Percentiles rank a stretch among this genome's conserved stretches.
phyloP scores from a whole-genome alignment of 1,284 basidiomycete species.

The Microbotryum lychnidis-dioicae region DNA sequence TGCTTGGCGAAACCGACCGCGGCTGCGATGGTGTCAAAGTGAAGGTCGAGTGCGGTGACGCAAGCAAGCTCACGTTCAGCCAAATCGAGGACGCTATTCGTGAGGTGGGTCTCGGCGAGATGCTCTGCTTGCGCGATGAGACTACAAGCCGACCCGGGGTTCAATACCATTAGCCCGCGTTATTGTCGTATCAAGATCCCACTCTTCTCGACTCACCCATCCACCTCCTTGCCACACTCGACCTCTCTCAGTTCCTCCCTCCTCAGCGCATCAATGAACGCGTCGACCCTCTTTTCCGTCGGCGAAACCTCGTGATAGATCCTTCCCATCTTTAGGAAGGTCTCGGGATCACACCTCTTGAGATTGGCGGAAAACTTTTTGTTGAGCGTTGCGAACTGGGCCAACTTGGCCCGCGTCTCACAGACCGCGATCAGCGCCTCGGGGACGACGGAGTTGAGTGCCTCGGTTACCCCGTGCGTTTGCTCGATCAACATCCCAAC shows the following conservation, averaged over 20 bases:
- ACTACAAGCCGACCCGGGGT: constrained; percentile 43
- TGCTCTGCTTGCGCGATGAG: constrained; percentile 86
- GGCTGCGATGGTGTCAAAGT: constrained; percentile 84
- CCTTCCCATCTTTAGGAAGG: constrained; percentile 74
- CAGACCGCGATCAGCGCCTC: constrained; percentile 78
- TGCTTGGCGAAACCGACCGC: constrained; percentile 81
- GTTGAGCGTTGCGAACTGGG: constrained; percentile 68
- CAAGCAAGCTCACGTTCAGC: constrained; percentile 82
- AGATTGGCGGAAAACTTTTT: constrained; percentile 78
- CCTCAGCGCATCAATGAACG: constrained; percentile 74
- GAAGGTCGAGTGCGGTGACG: constrained; percentile 68
- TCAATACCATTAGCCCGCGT: neutral
- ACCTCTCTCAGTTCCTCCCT: constrained; percentile 83
- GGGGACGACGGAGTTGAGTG: constrained; percentile 66
- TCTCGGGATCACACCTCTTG: constrained; percentile 64
- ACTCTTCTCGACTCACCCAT: constrained; percentile 52
- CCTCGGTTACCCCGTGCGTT: constrained; percentile 69
- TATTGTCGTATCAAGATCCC: neutral
- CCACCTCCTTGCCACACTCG: constrained; percentile 81
- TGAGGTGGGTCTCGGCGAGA: constrained; percentile 72
- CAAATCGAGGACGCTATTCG: constrained; percentile 68
- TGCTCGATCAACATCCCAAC: constrained; percentile 72
- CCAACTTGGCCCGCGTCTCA: constrained; percentile 78
- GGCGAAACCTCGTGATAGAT: constrained; percentile 74
- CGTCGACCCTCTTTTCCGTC: constrained; percentile 83